Evolutionary conservation across 2,329 filamentous ascomycete genomes (phyloP).

Genomic region (Beauveria bassiana): DNA sequence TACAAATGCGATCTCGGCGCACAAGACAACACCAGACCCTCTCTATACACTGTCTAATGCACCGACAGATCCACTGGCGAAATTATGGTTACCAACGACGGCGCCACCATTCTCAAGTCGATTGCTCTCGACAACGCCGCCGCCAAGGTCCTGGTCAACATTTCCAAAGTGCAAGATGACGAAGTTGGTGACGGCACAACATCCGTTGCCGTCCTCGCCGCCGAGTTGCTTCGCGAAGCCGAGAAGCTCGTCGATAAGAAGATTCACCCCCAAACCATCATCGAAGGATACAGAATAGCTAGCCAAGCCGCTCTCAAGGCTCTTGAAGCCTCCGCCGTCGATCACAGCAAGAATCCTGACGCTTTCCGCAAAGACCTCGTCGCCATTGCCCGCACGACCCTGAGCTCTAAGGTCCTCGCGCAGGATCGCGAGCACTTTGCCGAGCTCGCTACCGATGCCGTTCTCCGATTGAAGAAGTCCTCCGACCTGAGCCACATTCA

Average conservation of each 20-base stretch:
- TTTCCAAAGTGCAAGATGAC: slow-evolving; percentile 98
- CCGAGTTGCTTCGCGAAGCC: slow-evolving; percentile 89
- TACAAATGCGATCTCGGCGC: neutral
- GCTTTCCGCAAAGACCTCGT: slow-evolving; percentile 85
- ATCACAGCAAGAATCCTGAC: slow-evolving; percentile 77
- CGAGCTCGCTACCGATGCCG: slow-evolving; percentile 80
- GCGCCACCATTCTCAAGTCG: slow-evolving; percentile 94
- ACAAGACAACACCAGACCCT: slow-evolving; percentile 8
- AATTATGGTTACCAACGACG: slow-evolving; percentile 98
- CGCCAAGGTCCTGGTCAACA: slow-evolving; percentile 97
- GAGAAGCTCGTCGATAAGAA: slow-evolving; percentile 97
- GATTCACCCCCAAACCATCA: slow-evolving; percentile 98
- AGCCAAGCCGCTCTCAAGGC: slow-evolving; percentile 80
- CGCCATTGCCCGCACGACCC: slow-evolving; percentile 85
- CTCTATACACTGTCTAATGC: slow-evolving; percentile 16
- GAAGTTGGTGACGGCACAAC: slow-evolving; percentile 98
- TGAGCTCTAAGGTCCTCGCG: slow-evolving; percentile 93
- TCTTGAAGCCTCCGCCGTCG: slow-evolving; percentile 74
- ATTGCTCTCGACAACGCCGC: slow-evolving; percentile 98
- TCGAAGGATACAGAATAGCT: slow-evolving; percentile 97
- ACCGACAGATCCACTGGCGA: slow-evolving; percentile 74
- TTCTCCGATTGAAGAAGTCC: slow-evolving; percentile 80
- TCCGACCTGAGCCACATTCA: slow-evolving; percentile 96
- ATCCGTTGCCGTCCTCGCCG: slow-evolving; percentile 91
- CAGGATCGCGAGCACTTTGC: slow-evolving; percentile 93